A percentile compares a stretch with the other conserved stretches of the same genome.
Conservation (phyloP, 2,329 filamentous ascomycete species). For the Aspergillus alliaceus region DNA sequence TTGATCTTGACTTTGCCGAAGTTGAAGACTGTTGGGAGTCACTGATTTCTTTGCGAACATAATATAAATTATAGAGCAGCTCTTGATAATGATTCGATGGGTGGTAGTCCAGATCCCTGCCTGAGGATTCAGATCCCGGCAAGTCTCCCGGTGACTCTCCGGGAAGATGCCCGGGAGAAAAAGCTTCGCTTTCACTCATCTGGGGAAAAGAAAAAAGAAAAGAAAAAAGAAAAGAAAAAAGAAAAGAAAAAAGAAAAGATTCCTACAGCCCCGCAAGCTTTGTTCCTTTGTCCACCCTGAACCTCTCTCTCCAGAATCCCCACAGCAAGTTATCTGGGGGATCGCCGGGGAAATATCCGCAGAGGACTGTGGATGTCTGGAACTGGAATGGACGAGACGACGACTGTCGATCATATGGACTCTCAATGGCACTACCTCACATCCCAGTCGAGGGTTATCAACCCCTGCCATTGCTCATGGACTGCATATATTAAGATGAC, state of each 20-base stretch:
- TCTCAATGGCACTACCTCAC: no score
- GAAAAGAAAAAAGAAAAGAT: no score
- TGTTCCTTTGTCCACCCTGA: no score
- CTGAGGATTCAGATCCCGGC: not conserved
- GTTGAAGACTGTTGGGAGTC: not conserved
- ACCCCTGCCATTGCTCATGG: not conserved
- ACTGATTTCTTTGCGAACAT: not conserved
- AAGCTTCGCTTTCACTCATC: not conserved
- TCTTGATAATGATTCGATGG: not conserved
- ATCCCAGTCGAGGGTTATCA: no score
- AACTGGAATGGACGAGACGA: no score
- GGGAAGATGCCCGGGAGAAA: not conserved
- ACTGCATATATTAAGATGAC: not conserved
- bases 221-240: no score
- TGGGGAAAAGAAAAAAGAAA: no score
- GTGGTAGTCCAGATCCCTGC: not conserved
- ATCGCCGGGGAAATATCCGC: not conserved
- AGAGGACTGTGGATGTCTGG: not conserved
- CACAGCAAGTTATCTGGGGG: not conserved
- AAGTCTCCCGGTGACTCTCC: not conserved
- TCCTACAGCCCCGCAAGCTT: no score
- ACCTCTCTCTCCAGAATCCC: not conserved
- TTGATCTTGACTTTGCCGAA: not conserved
- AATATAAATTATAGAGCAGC: not conserved
- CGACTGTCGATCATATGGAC: no score